phyloP scores from a whole-genome alignment of 345 rosid genomes.

The Camelina hispida region DNA sequence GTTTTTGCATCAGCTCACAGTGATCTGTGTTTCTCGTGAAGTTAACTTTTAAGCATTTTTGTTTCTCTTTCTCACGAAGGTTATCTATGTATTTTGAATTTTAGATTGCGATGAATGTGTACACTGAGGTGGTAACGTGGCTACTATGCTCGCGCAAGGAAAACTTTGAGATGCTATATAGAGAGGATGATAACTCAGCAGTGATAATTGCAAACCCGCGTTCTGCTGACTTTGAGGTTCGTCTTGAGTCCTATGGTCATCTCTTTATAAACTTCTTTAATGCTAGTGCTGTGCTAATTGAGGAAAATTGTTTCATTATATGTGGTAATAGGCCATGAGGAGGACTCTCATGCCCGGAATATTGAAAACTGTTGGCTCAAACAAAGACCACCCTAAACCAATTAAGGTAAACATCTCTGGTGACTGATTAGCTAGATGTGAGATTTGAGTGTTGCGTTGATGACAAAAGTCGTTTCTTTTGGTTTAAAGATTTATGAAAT shows the following conservation, averaged over 20 bases:
- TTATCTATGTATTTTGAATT: conserved; percentile 18
- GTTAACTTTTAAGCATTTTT: conserved; percentile 10
- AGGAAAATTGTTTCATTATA: background rate
- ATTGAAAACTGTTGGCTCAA: conserved; percentile 80
- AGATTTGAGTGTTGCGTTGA: background rate
- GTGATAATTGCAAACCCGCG: conserved; percentile 83
- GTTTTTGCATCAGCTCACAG: conserved; percentile 15
- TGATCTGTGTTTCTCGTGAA: conserved; percentile 9
- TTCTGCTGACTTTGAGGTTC: conserved; percentile 95
- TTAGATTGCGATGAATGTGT: conserved; percentile 81
- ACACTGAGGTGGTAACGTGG: conserved; percentile 83
- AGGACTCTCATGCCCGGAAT: conserved; percentile 90
- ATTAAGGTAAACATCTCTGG: conserved; percentile 61
- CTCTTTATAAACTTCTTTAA: background rate
- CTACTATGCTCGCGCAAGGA: conserved; percentile 76
- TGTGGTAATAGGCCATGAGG: conserved; percentile 64
- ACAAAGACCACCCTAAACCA: conserved; percentile 94
- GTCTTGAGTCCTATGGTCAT: conserved; percentile 1
- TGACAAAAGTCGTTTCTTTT: background rate
- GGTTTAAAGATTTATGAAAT: conserved; percentile 81
- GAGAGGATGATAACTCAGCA: conserved; percentile 63
- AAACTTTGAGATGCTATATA: conserved; percentile 70
- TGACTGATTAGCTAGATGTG: background rate
- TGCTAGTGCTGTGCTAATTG: conserved; percentile 6
- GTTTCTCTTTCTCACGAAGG: conserved; percentile 19